These are phyloP conservation scores for Pneumocystis wakefieldiae DNA, from an alignment of 1,139 yeast genomes.

Conservation along the genomic window DNA sequence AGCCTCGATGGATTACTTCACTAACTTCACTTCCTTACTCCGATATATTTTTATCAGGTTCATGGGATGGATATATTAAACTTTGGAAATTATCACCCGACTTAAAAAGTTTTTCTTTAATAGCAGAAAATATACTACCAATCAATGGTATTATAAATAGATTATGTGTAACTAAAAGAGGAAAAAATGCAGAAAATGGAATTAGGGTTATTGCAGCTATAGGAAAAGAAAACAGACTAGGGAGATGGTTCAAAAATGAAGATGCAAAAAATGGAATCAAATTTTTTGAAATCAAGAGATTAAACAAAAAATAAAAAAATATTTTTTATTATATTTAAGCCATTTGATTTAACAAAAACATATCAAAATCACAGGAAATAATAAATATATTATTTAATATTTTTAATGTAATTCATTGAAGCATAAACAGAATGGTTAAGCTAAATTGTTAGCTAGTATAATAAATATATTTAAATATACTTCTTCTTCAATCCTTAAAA, in stretches of 20 bases:
- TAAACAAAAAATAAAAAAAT: not conserved
- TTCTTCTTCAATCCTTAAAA: slow-evolving; percentile 93
- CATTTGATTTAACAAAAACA: not conserved
- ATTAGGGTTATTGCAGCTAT: slow-evolving; percentile 12
- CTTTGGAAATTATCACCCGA: slow-evolving; percentile 65
- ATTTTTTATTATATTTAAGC: not conserved
- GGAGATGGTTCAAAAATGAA: slow-evolving; percentile 14
- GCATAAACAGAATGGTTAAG: not conserved
- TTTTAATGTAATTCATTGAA: not conserved
- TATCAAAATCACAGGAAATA: not conserved
- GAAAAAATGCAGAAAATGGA: slow-evolving; percentile 8
- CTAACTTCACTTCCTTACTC: slow-evolving; percentile 78
- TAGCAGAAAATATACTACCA: slow-evolving; percentile 7
- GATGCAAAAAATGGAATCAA: slow-evolving; percentile 10
- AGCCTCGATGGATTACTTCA: slow-evolving; percentile 77
- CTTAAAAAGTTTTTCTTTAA: slow-evolving; percentile 20
- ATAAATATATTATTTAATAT: not conserved
- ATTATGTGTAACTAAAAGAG: slow-evolving; percentile 12
- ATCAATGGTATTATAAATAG: slow-evolving; percentile 15
- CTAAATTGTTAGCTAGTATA: not conserved
- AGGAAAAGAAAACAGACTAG: slow-evolving; percentile 15
- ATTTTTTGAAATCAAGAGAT: not conserved
- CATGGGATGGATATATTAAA: slow-evolving; percentile 62
- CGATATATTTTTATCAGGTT: slow-evolving; percentile 73
- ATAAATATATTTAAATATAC: not conserved